Conservation (phyloP, 768 basidiomycete genomes). For the Phanerochaete carnosa region DNA sequence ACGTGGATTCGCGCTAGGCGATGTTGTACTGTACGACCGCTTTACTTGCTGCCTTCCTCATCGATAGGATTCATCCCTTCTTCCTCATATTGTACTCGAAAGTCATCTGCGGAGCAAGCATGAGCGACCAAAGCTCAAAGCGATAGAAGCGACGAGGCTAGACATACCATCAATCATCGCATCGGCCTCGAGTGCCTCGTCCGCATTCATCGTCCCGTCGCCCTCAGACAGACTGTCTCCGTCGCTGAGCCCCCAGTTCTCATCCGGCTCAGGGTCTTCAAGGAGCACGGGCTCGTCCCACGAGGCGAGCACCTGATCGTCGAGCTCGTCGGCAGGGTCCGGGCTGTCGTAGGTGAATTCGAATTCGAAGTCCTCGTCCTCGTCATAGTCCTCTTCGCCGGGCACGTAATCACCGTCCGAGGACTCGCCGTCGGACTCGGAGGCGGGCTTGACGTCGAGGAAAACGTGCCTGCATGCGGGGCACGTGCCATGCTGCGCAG, state of each 20-base stretch:
- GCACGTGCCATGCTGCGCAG: conserved; percentile 63
- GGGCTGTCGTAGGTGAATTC: neutral
- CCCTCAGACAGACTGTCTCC: neutral
- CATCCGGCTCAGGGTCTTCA: neutral
- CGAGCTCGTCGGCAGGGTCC: neutral
- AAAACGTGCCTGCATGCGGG: conserved; percentile 64
- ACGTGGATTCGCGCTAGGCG: too few species aligned
- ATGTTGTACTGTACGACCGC: too few species aligned
- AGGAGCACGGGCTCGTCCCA: too few species aligned
- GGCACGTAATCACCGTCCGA: conserved; percentile 70
- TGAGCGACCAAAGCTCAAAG: too few species aligned
- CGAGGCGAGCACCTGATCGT: neutral
- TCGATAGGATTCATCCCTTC: too few species aligned
- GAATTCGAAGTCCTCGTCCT: conserved; percentile 1
- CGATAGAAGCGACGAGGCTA: neutral
- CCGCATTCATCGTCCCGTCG: neutral
- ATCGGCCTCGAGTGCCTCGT: neutral
- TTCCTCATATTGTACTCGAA: neutral
- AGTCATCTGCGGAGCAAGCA: neutral
- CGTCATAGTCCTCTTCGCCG: conserved; percentile 35
- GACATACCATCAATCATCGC: neutral
- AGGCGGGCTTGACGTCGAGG: conserved; percentile 46
- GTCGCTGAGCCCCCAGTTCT: neutral
- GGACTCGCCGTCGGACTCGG: conserved; percentile 60
- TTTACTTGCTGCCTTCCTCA: too few species aligned